phyloP scores from a whole-genome alignment of 2,329 filamentous ascomycete species.

The Alternaria conjuncta region DNA sequence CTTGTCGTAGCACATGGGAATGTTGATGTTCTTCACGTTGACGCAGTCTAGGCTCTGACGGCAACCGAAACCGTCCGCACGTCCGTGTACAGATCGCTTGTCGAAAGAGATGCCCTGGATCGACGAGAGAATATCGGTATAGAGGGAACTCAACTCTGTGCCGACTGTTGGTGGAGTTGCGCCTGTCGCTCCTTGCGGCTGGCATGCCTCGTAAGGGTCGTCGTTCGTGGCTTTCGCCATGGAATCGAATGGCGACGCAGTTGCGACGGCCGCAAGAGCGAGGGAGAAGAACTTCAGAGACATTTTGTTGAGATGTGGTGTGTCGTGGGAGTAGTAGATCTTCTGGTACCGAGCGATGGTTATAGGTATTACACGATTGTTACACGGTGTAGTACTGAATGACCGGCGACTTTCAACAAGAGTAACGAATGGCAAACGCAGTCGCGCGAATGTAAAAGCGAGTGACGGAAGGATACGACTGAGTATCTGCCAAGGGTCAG shows the following conservation, averaged over 20 bases:
- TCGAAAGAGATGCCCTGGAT: conserved; percentile 43
- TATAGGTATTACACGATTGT: conserved; percentile 4
- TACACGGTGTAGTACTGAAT: conserved; percentile 12
- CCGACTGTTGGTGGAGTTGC: conserved; percentile 41
- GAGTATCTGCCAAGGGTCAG: background rate
- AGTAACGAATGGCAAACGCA: conserved; percentile 7
- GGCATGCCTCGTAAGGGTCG: conserved; percentile 44
- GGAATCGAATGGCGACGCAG: conserved; percentile 29
- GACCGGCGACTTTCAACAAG: conserved; percentile 2
- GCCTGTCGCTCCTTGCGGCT: conserved; percentile 43
- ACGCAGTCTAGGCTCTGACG: conserved; percentile 50
- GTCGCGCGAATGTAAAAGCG: conserved; percentile 9
- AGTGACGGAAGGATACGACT: conserved; percentile 1
- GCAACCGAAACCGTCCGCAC: conserved; percentile 41
- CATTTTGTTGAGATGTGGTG: conserved; percentile 20
- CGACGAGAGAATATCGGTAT: conserved; percentile 43
- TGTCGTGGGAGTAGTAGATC: background rate
- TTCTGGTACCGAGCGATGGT: background rate
- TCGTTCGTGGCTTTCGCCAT: conserved; percentile 32
- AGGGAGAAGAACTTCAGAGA: conserved; percentile 32
- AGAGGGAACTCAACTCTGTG: conserved; percentile 43
- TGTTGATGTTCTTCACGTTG: conserved; percentile 48
- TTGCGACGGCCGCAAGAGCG: conserved; percentile 29
- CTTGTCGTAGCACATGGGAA: conserved; percentile 60
- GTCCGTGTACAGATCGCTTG: conserved; percentile 32